Conservation (phyloP, 257 asterid genomes). For the Rehmannia glutinosa region DNA sequence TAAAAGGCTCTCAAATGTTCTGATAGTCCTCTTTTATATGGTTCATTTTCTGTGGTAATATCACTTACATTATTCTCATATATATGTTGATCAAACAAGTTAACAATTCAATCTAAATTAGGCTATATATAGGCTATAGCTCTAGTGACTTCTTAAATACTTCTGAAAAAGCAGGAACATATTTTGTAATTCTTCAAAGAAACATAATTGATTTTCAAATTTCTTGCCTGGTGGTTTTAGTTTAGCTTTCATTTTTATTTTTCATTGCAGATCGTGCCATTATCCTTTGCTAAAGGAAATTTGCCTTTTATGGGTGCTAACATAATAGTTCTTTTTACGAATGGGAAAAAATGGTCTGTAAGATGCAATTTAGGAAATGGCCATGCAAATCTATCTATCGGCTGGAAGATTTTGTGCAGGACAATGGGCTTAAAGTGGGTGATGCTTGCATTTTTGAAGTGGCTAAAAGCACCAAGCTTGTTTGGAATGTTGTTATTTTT, state of each 20-base stretch:
- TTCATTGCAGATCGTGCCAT: background rate
- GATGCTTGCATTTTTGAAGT: background rate
- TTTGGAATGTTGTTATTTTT: background rate
- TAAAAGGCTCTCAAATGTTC: no score
- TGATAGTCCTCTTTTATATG: no score
- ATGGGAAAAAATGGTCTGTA: background rate
- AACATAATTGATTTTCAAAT: background rate
- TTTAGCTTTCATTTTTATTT: background rate
- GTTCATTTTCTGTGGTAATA: no score
- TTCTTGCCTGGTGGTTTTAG: background rate
- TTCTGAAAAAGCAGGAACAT: no score
- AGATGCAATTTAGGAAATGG: background rate
- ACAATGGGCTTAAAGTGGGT: background rate
- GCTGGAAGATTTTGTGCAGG: background rate
- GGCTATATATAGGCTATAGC: no score
- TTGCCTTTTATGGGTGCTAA: background rate
- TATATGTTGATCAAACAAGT: no score
- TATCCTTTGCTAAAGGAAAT: background rate
- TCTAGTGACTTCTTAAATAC: no score
- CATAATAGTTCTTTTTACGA: background rate
- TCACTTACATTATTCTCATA: no score
- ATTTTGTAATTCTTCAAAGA: no score
- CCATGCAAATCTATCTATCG: background rate
- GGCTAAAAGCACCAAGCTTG: background rate
- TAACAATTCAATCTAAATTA: no score